A percentile compares a stretch with the other conserved stretches of the same genome.
phyloP scores from a whole-genome alignment of 1,284 basidiomycete species.

The Puccinia horiana region DNA sequence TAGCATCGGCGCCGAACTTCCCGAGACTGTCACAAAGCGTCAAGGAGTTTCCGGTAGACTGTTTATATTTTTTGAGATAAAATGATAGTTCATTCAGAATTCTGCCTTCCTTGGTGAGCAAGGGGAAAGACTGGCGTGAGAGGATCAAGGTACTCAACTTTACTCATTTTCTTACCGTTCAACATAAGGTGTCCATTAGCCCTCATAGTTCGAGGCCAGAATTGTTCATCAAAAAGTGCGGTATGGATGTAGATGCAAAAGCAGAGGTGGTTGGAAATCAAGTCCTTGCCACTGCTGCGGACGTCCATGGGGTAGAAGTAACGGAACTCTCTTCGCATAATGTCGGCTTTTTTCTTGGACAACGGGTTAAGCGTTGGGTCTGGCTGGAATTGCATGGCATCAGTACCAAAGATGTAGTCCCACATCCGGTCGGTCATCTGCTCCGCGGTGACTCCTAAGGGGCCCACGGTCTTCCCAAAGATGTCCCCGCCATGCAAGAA shows the following conservation, averaged over 20 bases:
- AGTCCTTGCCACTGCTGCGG: constrained; percentile 97
- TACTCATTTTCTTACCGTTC: constrained; percentile 97
- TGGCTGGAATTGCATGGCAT: constrained; percentile 71
- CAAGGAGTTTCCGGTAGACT: constrained; percentile 88
- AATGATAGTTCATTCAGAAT: neutral
- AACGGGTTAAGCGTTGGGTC: constrained; percentile 58
- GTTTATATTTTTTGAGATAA: constrained; percentile 57
- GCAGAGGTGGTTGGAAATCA: constrained; percentile 94
- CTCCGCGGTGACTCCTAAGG: constrained; percentile 79
- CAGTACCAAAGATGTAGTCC: constrained; percentile 80
- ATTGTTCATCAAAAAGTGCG: constrained; percentile 88
- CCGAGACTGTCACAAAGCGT: constrained; percentile 74
- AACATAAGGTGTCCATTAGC: constrained; percentile 96
- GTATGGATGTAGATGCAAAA: constrained; percentile 94
- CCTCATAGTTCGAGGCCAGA: constrained; percentile 89
- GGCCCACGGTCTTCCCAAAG: constrained; percentile 77
- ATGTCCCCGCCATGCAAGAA: constrained; percentile 74
- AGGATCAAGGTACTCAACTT: constrained; percentile 9
- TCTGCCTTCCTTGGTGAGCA: neutral
- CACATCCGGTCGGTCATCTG: constrained; percentile 97
- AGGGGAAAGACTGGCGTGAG: neutral
- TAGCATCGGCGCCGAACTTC: constrained; percentile 92
- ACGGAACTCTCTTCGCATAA: constrained; percentile 84
- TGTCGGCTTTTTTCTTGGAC: constrained; percentile 74
- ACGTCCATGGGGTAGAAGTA: constrained; percentile 99